These are phyloP conservation scores for Chimonanthus salicifolius DNA, from an alignment of 164 flowering plant genomes.

Conservation along the genomic window DNA sequence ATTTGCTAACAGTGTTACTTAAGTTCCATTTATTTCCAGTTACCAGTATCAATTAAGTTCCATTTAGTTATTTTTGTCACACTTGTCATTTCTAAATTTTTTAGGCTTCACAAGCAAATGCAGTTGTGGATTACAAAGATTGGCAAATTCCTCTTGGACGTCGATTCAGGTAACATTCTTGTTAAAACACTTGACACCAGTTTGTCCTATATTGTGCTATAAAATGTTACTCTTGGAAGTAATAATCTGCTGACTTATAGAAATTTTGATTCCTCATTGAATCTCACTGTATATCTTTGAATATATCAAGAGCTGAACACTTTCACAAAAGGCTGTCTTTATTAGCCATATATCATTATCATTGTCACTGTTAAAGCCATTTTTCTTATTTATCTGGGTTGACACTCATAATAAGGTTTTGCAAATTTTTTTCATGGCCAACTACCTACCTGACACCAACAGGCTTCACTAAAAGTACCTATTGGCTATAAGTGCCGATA, in stretches of 20 bases:
- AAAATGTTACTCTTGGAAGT: neutral
- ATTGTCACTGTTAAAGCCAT: no score
- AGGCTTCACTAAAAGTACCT: no score
- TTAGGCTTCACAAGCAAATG: conserved; percentile 70
- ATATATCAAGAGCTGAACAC: neutral
- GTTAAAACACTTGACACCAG: neutral
- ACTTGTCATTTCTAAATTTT: neutral
- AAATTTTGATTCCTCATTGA: neutral
- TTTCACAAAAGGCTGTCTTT: neutral
- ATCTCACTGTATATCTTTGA: neutral
- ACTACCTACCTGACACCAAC: no score
- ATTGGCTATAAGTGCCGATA: no score
- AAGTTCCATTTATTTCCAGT: neutral
- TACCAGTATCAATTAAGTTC: neutral
- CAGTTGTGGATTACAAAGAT: conserved; percentile 86
- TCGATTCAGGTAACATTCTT: conserved; percentile 58
- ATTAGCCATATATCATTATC: neutral
- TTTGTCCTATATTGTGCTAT: no score
- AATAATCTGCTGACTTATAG: neutral
- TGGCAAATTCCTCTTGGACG: conserved; percentile 98
- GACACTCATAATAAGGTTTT: no score
- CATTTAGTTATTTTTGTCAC: neutral
- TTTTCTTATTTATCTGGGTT: no score
- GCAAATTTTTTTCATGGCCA: no score
- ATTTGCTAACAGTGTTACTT: neutral